Conservation (phyloP, 495 filamentous ascomycete species). For the Hypoxylon trugodes region DNA sequence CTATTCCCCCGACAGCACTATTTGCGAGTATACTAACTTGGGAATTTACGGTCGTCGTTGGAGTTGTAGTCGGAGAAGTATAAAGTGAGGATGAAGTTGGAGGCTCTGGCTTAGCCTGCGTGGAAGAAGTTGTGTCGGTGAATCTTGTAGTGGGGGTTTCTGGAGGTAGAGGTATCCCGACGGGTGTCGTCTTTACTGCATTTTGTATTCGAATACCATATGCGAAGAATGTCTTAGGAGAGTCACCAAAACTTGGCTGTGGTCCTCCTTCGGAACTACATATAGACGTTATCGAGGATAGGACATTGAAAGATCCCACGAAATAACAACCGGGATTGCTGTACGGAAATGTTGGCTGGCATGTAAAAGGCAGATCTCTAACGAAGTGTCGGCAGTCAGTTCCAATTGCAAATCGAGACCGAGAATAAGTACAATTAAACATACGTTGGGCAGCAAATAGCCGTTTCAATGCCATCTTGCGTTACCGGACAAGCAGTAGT, state of each 20-base stretch:
- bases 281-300: no score
- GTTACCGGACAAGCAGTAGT: constrained; percentile 4
- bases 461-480: not conserved
- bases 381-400: not conserved
- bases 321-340: not conserved
- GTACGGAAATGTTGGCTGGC: not conserved
- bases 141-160: not conserved
- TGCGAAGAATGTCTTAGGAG: no score
- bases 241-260: no score
- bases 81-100: no score
- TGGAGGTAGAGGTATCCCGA: not conserved
- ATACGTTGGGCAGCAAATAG: constrained; percentile 15
- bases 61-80: not conserved
- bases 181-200: not conserved
- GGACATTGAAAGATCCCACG: no score
- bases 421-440: not conserved
- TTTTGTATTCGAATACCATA: constrained; percentile 7
- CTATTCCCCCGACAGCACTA: constrained; percentile 16
- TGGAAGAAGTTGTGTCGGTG: not conserved
- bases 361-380: not conserved
- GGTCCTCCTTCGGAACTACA: no score
- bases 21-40: not conserved
- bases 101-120: no score
- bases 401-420: not conserved
- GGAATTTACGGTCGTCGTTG: not conserved